Evolutionary conservation across 768 basidiomycete genomes (phyloP), one percentile per base, ranked within the genome.

Genomic region (Psilocybe cyanescens): DNA sequence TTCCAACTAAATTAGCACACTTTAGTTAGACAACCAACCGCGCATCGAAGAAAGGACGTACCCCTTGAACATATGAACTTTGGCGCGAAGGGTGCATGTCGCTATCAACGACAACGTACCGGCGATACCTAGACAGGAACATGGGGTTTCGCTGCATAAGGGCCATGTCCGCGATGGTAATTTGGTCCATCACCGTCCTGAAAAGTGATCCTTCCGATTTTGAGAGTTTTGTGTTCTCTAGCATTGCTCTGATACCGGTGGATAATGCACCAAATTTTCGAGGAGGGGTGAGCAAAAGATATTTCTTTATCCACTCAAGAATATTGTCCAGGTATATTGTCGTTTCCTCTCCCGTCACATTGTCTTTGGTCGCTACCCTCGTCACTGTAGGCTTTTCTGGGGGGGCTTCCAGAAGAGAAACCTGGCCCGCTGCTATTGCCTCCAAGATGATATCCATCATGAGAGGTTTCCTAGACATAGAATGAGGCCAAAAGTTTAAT

Each of bases 61-160:
- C 89, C 60, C 83, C 86, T 60, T 78, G 70, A 57, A 57, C 63
- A 55, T 66, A 57, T 2, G 35, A 30, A 19, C 17, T 28, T 44
- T 11, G 28, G 3, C 17, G 16, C 16, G 52, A 58, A 44, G 68
- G 60, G 31, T 62, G 59, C 9, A 58, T 62, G 63, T 81, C 76
- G 51, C 76, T 75, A 66, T 70, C 79, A 39, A 93, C 74, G 1
- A 90, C 79, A 9, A 90, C 84, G 72, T 83, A 92, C 29, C 91
- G 83, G 29, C 91, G 83, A 67, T 87, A 86, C 31, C 77, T 67
- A 50, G 79, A 73, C 83, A 89, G 86, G 37, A 91, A 76, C 24
- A 67, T 72, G n/a, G 87, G 89, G 61, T 92, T 89, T 47, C 74
- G 71, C 65, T 89, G 87, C 78, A 91, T 83, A 44, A 65, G 67